Conservation (phyloP, 768 basidiomycete species). For the Lentinula aciculospora region DNA sequence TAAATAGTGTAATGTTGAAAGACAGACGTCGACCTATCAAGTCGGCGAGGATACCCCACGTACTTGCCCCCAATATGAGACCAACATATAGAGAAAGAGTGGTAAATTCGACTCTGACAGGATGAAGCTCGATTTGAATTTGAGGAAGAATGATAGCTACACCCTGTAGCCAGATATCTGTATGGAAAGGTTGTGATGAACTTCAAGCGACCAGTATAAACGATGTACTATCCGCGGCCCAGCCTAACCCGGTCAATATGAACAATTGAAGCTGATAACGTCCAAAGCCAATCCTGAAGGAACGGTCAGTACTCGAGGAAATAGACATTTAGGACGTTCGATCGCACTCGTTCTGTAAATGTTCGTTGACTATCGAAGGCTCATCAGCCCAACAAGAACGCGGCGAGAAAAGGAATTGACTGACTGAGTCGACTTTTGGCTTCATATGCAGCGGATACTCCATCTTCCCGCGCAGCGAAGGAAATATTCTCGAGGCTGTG, state of each 20-base stretch:
- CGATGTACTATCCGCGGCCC: constrained; percentile 43
- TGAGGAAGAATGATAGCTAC: constrained; percentile 40
- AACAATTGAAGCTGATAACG: constrained; percentile 45
- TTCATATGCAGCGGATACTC: constrained; percentile 25
- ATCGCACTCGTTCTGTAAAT: constrained; percentile 39
- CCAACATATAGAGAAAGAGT: constrained; percentile 43
- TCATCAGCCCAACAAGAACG: background rate
- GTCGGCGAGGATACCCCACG: constrained; percentile 48
- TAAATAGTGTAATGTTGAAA: constrained; percentile 30
- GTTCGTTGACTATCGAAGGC: constrained; percentile 32
- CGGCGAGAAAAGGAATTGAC: background rate
- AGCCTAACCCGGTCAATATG: constrained; percentile 39
- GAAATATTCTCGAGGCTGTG: background rate
- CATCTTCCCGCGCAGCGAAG: constrained; percentile 12
- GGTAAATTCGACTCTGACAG: constrained; percentile 36
- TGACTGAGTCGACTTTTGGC: constrained; percentile 27
- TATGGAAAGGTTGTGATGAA: background rate
- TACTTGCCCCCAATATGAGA: constrained; percentile 41
- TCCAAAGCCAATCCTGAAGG: constrained; percentile 41
- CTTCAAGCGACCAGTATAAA: too few species aligned
- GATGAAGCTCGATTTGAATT: constrained; percentile 37
- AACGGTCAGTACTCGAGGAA: background rate
- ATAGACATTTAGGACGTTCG: background rate
- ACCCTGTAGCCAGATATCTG: constrained; percentile 43
- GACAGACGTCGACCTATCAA: constrained; percentile 42